Conservation (phyloP, 768 basidiomycete genomes). For the Termitomyces heimii region DNA sequence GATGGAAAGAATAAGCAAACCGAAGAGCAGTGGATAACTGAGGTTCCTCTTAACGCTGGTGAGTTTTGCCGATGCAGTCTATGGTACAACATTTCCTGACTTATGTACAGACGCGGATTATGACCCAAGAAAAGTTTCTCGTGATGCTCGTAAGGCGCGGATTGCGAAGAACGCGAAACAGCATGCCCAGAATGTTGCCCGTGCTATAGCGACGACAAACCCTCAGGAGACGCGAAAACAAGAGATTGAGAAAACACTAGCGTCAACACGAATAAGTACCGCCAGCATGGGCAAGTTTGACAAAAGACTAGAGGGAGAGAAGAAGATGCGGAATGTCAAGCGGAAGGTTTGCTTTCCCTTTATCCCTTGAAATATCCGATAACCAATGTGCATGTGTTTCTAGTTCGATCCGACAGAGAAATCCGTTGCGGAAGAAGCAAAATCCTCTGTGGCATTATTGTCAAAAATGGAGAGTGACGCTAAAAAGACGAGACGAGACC, state of each 20-base stretch:
- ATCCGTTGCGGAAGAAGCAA: slow-evolving; percentile 60
- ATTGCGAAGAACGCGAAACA: slow-evolving; percentile 84
- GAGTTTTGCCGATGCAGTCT: neutral
- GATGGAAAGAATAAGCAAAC: slow-evolving; percentile 83
- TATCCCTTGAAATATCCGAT: neutral
- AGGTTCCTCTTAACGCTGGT: slow-evolving; percentile 87
- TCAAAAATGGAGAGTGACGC: slow-evolving; percentile 68
- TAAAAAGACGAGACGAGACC: slow-evolving; percentile 52
- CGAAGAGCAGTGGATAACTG: slow-evolving; percentile 88
- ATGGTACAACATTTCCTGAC: neutral
- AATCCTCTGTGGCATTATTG: slow-evolving; percentile 68
- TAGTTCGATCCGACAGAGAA: slow-evolving; percentile 85
- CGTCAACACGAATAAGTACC: slow-evolving; percentile 75
- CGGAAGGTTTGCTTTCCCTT: slow-evolving; percentile 64
- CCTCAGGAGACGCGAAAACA: slow-evolving; percentile 50
- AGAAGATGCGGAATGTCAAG: slow-evolving; percentile 82
- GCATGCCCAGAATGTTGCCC: slow-evolving; percentile 63
- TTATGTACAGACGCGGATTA: slow-evolving; percentile 57
- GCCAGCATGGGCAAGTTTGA: slow-evolving; percentile 97
- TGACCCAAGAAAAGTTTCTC: slow-evolving; percentile 73
- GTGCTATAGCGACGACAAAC: slow-evolving; percentile 31
- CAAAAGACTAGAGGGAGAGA: slow-evolving; percentile 84
- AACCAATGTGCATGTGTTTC: neutral
- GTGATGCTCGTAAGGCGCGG: slow-evolving; percentile 74
- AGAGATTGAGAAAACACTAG: slow-evolving; percentile 72